These are phyloP conservation scores for Arabidopsis hybrid DNA, from an alignment of 441 rosid species.

Conservation along the genomic window DNA sequence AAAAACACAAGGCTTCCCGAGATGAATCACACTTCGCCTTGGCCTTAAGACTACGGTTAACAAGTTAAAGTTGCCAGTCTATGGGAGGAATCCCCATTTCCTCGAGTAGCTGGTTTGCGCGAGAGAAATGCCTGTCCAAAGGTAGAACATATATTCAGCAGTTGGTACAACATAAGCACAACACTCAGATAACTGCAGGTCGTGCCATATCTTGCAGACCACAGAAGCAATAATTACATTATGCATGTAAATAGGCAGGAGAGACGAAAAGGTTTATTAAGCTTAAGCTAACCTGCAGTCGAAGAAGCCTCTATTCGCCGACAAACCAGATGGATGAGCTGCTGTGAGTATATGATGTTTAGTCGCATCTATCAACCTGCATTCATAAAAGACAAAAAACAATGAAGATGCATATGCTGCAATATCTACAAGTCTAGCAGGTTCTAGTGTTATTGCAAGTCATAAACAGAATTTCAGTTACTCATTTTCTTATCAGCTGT, in stretches of 20 bases:
- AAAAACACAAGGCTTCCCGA: conserved; percentile 17
- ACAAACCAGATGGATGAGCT: conserved; percentile 99
- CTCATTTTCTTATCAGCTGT: neutral
- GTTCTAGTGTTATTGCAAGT: neutral
- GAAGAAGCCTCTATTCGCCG: conserved; percentile 94
- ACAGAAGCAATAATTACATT: conserved; percentile 6
- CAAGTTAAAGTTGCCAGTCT: conserved; percentile 81
- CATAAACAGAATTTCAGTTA: neutral
- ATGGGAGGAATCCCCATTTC: conserved; percentile 65
- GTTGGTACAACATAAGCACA: conserved; percentile 13
- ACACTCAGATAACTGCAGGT: conserved; percentile 9
- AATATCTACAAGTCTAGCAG: neutral
- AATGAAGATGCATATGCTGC: conserved; percentile 10
- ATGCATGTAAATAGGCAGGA: conserved; percentile 12
- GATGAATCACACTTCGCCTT: conserved; percentile 13
- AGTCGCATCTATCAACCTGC: conserved; percentile 84
- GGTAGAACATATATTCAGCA: conserved; percentile 19
- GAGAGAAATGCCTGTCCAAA: conserved; percentile 82
- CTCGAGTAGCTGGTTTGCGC: conserved; percentile 76
- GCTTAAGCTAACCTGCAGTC: conserved; percentile 81
- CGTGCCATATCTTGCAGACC: conserved; percentile 3
- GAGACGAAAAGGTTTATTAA: neutral
- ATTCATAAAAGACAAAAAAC: conserved; percentile 12
- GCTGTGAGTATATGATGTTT: conserved; percentile 93
- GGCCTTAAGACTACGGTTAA: conserved; percentile 15